Evolutionary conservation across 805 yeast genomes (phyloP), one percentile per base, ranked within the genome.

Genomic region (Saccharomycopsis sp.): DNA sequence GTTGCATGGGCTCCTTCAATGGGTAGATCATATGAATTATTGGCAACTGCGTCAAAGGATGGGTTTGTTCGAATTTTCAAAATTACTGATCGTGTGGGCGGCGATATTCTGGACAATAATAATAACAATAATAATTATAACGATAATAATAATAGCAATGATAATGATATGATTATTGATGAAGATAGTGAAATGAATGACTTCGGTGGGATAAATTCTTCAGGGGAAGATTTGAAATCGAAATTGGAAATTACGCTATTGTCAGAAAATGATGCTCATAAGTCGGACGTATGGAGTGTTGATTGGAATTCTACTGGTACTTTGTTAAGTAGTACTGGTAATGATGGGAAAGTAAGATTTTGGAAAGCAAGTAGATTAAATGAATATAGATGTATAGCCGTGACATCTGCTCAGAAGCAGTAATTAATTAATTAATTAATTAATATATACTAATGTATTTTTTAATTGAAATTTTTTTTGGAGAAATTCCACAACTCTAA

Each of bases 1-100:
- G 86, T 89, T 4, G 73, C 89, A 24, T 90, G 98, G 98, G 97
- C 97, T 0, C 96, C 97, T 2, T 78, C 94, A 0, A 85, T 89
- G 82, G 97, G 97, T 2, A 70, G 96, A 53, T 78, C 81, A 51
- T 85, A 77, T 59, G 95, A 90, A 55, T 66, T 89, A 39, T 70
- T 93, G 35, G 97, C 99, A 1, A 90, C 97, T 0, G 97, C 94
- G 4, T 88, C 96, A 59, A 88, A 88, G 60, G 99, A 93, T 60
- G 98, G 97, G 1, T 77, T 70, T 56, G 88, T 93, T 8, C 74
- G 97, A 43, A 81, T 93, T 2, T 90, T 81, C 70, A 85, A 84
- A 60, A 68, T 88, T 4, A 67, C 69, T 3, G 88, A 81, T 48
- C 53, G 57, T 13, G 17, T 40, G 6, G 43, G 41, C 13, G 47